Evolutionary conservation across 768 basidiomycete genomes (phyloP), one percentile per base, ranked within the genome.

Genomic region (Kockovaella imperatae): DNA sequence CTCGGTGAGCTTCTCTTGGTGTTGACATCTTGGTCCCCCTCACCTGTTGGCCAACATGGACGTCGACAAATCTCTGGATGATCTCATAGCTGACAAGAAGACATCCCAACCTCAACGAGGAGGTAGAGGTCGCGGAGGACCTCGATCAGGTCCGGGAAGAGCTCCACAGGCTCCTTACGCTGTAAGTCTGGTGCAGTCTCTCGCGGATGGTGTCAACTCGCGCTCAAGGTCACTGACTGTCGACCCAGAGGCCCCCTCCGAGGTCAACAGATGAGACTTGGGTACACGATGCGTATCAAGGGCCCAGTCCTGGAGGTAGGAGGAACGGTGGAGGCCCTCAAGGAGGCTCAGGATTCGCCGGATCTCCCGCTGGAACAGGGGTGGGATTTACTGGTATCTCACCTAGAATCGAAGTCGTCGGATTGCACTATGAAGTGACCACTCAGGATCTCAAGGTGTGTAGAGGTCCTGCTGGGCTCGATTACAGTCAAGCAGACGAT

Each of bases 371-470:
- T 5, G 59, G 59, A 6, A 58, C 59, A n/a, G 62, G 56, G 14
- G 56, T 48, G 20, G 59, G 48, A 21, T 67, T 67, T 34, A 65
- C 75, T 21, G 60, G 73, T 13, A 61, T 73, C 3, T 77, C 75
- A 55, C 72, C 78, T 45, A 81, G 81, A 66, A 79, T 91, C 56
- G 69, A 85, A 54, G 83, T 93, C 57, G 81, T 85, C 62, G 88
- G 88, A 69, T 62, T 95, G 56, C 90, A 95, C 74, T 95, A 93
- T 59, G 89, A 93, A 62, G 80, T 95, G 35, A 85, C 83, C 47
- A 79, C 84, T 64, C 83, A 83, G 76, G 89, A 93, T 74, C 77
- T 93, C 41, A 83, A 77, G 73, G 90, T 93, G 57, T 66, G 86
- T 73, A 17, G 6, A 30, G 48, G 46, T 42, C 38, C n/a, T 45